phyloP scores from a whole-genome alignment of 768 basidiomycete genomes.

The Multifurca ochricompacta region DNA sequence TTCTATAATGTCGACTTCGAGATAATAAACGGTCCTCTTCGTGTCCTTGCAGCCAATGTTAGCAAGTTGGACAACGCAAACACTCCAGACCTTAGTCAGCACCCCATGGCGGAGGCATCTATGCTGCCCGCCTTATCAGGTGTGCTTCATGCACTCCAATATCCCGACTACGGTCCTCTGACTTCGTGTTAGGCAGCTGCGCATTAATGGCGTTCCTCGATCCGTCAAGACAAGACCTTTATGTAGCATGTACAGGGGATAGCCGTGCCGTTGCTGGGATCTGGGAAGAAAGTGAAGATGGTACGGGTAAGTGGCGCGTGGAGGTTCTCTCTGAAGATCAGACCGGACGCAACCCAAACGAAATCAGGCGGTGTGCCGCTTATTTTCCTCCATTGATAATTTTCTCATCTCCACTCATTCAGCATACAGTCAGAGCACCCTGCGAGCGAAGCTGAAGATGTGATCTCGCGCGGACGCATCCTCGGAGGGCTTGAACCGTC shows the following conservation, averaged over 20 bases:
- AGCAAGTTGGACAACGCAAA: constrained; percentile 41
- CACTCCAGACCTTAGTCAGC: constrained; percentile 59
- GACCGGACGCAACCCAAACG: constrained; percentile 84
- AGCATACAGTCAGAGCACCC: constrained; percentile 85
- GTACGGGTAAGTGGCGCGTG: constrained; percentile 75
- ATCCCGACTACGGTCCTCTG: background rate
- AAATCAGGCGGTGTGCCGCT: constrained; percentile 61
- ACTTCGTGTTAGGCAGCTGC: constrained; percentile 61
- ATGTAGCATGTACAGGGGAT: constrained; percentile 90
- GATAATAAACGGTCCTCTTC: constrained; percentile 70
- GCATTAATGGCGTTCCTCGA: constrained; percentile 86
- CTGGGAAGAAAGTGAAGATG: constrained; percentile 63
- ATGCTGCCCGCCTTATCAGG: constrained; percentile 82
- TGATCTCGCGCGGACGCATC: constrained; percentile 74
- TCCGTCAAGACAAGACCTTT: constrained; percentile 70
- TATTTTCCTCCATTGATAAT: background rate
- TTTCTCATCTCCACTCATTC: background rate
- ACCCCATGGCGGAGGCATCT: constrained; percentile 61
- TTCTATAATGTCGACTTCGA: constrained; percentile 83
- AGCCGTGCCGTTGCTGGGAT: constrained; percentile 93
- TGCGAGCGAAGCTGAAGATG: constrained; percentile 56
- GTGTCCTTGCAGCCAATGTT: constrained; percentile 53
- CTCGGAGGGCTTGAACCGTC: constrained; percentile 84
- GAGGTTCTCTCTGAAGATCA: constrained; percentile 96
- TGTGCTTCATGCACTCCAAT: constrained; percentile 23